A percentile compares a stretch with the other conserved stretches of the same genome.
Conservation (phyloP, 2,329 filamentous ascomycete genomes). For the Xylaria sp. region DNA sequence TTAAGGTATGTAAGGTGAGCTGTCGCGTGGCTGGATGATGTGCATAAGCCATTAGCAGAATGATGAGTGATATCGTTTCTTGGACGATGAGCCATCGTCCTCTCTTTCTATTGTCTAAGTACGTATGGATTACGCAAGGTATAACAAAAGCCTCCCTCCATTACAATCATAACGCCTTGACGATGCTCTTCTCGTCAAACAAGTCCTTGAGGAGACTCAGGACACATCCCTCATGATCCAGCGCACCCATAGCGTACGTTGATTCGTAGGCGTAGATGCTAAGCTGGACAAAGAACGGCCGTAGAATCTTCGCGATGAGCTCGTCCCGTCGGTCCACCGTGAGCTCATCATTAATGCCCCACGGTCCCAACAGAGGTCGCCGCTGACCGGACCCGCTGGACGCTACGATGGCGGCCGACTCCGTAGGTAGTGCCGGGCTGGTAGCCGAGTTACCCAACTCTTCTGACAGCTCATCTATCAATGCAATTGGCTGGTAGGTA, state of each 20-base stretch:
- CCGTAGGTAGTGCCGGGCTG: constrained; percentile 32
- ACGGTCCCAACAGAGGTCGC: constrained; percentile 46
- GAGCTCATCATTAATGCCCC: constrained; percentile 52
- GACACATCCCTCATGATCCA: constrained; percentile 62
- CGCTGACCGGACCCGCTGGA: constrained; percentile 32
- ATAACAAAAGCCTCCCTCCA: not conserved
- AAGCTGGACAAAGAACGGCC: constrained; percentile 84
- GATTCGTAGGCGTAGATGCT: constrained; percentile 93
- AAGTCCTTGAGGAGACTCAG: constrained; percentile 64
- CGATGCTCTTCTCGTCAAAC: constrained; percentile 70
- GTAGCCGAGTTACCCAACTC: constrained; percentile 52
- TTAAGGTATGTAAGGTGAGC: no score
- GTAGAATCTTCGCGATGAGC: constrained; percentile 69
- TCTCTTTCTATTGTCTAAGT: not conserved
- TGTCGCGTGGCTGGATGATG: no score
- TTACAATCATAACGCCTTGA: constrained; percentile 47
- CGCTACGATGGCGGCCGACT: constrained; percentile 29
- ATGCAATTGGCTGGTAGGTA: constrained; percentile 62
- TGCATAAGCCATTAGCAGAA: not conserved
- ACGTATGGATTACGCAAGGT: constrained; percentile 8
- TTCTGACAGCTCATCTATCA: constrained; percentile 81
- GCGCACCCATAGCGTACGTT: constrained; percentile 73
- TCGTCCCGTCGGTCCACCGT: constrained; percentile 57
- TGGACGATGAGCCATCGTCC: not conserved
- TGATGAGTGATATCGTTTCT: not conserved